Evolutionary conservation across 2,329 filamentous ascomycete genomes (phyloP), one percentile per base, ranked within the genome.

Genomic region (Pseudogymnoascus sp.): DNA sequence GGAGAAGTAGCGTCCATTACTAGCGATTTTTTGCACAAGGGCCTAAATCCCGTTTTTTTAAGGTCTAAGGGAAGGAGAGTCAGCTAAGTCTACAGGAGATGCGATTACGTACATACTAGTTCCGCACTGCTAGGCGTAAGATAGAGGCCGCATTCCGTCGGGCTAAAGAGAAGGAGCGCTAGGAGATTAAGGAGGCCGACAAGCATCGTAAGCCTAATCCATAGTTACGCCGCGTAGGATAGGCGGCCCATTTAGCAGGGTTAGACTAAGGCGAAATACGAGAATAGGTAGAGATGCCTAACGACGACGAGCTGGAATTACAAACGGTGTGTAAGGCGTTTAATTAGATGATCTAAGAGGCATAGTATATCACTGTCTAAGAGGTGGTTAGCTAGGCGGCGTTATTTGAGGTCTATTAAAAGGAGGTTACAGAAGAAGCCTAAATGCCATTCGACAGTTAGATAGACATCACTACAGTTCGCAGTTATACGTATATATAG

Each of bases 401-500:
- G 46, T 61, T 65, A 43, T 63, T 63, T 25, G 18, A 63, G 62
- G 62, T 36, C 9, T 42, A 63, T 37, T 9, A 18, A 37, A 63
- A 63, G 36, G 62, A 63, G 62, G 38, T 61, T 8, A 38, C 42
- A 5, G 1, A 60, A 59, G 53, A 63, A 37, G 16, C 56, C 0
- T 5, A 5, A 38, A 38, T 38, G 37, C 37, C 37, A 38, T 38
- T 38, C 16, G 5, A 38, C 6, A 60, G 25, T 28, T 28, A 6
- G 25, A 28, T 28, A 6, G 25, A 28, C 25, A 28, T 28, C 25
- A 28, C 25, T 42, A 18, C 16, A 18, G 63, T 65, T 16, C 43
- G 63, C 37, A 65, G 63, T 34, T 63, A 46, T n/a, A 65, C 46
- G 8, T 14, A 63, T 18, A 38, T 65, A 21, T 64, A 31, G 16